Evolutionary conservation across 176 grass and related monocot species (phyloP), one percentile per base, ranked within the genome.

Genomic region (Zizania latifolia): DNA sequence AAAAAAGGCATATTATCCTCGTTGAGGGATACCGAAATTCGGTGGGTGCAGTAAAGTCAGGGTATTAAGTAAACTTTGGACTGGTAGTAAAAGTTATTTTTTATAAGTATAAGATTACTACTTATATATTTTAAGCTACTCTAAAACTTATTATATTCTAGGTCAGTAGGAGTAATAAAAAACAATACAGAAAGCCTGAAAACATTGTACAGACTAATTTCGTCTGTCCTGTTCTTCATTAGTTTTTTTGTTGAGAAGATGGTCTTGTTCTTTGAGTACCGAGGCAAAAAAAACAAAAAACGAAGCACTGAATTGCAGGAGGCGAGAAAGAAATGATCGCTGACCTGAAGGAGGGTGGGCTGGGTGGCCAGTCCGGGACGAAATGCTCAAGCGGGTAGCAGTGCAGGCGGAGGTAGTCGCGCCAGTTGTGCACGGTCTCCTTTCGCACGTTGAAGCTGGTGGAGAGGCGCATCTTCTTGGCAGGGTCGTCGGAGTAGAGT

Each of bases 361-460:
- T 93, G 6, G 70, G 35, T 0, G 94, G 94, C 94, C 94, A 97
- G 5, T 87, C 90, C 1, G 65, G 81, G 10, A 83, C 85, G 64
- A 87, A 97, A 9, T 85, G 58, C 23, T 97, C 33, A 0, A 97
- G 86, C 62, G 94, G 94, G 30, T 97, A 53, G 86, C 94, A 97
- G 82, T 97, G 94, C 36, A 97, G 88, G 23, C 94, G 88, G 37
- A 97, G 91, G 68, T 97, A 97, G 60, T 97, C 94, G 32, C 94
- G 84, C 94, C 94, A 97, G 70, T 93, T 97, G 77, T 82, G 94
- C 32, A 97, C 88, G 4, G 74, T 87, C 81, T 97, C 94, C 72
- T 91, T 97, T 64, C 58, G 86, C 1, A 97, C 85, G 81, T 97
- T 97, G 74, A 97, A 97, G 80, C 93, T 97, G 16, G 93, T 97